These are phyloP conservation scores for Niveomyces coronatus DNA, from an alignment of 2,329 filamentous ascomycete species.

Conservation along the genomic window DNA sequence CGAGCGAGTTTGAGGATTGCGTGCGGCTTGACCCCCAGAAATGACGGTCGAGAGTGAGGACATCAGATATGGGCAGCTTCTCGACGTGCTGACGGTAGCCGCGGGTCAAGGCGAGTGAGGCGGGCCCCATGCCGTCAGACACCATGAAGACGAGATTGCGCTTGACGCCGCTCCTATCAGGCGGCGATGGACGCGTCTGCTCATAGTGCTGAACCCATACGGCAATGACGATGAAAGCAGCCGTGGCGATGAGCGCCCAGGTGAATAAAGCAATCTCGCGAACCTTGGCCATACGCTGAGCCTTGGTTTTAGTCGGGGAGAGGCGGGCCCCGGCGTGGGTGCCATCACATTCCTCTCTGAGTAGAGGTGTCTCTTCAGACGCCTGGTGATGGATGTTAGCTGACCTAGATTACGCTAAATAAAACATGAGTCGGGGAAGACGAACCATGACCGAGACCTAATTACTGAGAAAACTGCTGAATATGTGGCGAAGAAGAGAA, in stretches of 20 bases:
- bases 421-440: neutral
- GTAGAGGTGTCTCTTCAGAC: constrained; percentile 8
- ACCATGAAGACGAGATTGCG: constrained; percentile 98
- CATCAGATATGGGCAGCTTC: constrained; percentile 62
- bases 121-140: constrained; percentile 95
- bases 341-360: constrained; percentile 2
- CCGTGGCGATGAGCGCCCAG: constrained; percentile 76
- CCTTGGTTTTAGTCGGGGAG: neutral
- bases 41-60: constrained; percentile 73
- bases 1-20: constrained; percentile 68
- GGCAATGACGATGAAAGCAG: constrained; percentile 66
- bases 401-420: neutral
- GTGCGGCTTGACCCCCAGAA: constrained; percentile 87
- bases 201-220: constrained; percentile 67
- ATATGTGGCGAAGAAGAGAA: too few species aligned
- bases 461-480: neutral
- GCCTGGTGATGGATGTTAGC: constrained; percentile 3
- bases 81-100: constrained; percentile 73
- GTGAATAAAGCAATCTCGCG: constrained; percentile 67
- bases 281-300: constrained; percentile 31
- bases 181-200: constrained; percentile 27
- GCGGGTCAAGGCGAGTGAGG: constrained; percentile 76
- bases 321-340: neutral
- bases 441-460: neutral
- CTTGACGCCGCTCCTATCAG: constrained; percentile 48